Evolutionary conservation across 129 eudicot genomes (phyloP).

Genomic region (Chrysanthemum lavandulifolium): DNA sequence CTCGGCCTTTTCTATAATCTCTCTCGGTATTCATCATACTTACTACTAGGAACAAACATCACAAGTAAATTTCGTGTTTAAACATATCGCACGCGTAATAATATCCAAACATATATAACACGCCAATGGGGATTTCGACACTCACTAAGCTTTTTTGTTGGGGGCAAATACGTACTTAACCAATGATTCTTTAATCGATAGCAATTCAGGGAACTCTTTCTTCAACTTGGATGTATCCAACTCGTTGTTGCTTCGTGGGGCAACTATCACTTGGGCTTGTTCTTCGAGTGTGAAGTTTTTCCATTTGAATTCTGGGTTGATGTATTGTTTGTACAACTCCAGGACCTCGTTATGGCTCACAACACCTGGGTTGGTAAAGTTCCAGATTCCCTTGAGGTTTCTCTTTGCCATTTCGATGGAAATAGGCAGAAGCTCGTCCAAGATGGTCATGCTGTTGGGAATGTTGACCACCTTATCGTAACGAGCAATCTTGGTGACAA

Average conservation of each 20-base stretch:
- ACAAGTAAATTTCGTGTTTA: slow-evolving; percentile 12
- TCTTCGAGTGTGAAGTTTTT: slow-evolving; percentile 86
- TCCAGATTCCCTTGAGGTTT: slow-evolving; percentile 86
- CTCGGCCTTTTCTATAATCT: slow-evolving; percentile 15
- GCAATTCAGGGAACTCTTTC: slow-evolving; percentile 80
- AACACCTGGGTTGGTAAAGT: slow-evolving; percentile 95
- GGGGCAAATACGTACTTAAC: slow-evolving; percentile 95
- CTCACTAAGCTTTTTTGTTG: slow-evolving; percentile 47
- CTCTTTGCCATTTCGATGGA: slow-evolving; percentile 97
- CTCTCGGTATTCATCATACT: slow-evolving; percentile 2
- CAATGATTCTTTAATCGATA: slow-evolving; percentile 80
- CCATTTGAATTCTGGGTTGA: slow-evolving; percentile 68
- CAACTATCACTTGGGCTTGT: slow-evolving; percentile 93
- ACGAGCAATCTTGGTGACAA: slow-evolving; percentile 80
- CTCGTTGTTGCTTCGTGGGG: slow-evolving; percentile 89
- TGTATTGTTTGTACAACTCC: slow-evolving; percentile 85
- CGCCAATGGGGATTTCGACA: neutral
- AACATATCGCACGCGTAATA: slow-evolving; percentile 20
- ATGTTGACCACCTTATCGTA: slow-evolving; percentile 91
- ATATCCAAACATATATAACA: neutral
- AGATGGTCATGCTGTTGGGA: slow-evolving; percentile 94
- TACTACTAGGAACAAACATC: neutral
- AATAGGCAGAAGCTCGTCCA: slow-evolving; percentile 93
- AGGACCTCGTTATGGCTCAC: slow-evolving; percentile 93
- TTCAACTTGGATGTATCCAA: slow-evolving; percentile 85